phyloP scores from a whole-genome alignment of 2,329 filamentous ascomycete genomes.

The Aspergillus phoenicis region DNA sequence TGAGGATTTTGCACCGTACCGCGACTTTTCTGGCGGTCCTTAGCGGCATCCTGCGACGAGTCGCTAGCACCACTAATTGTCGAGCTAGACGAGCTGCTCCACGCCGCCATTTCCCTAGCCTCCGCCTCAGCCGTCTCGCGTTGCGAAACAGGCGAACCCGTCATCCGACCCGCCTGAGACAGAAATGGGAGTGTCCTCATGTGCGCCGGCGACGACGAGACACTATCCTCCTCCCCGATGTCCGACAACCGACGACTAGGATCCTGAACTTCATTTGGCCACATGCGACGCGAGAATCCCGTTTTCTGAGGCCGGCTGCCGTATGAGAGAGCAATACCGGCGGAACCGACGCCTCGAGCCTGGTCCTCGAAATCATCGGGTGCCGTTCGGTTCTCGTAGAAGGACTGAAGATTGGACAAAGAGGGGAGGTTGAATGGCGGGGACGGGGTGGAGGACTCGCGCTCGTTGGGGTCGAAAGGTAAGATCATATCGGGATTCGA shows the following conservation, averaged over 20 bases:
- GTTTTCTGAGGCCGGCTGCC: slow-evolving; percentile 29
- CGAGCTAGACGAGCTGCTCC: slow-evolving; percentile 42
- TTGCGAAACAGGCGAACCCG: slow-evolving; percentile 34
- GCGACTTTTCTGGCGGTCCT: slow-evolving; percentile 12
- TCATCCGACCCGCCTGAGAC: slow-evolving; percentile 15
- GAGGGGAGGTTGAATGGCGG: slow-evolving; percentile 55
- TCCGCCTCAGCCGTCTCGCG: slow-evolving; percentile 55
- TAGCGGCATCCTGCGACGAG: slow-evolving; percentile 19
- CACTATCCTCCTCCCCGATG: slow-evolving; percentile 48
- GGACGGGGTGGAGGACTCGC: slow-evolving; percentile 52
- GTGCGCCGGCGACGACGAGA: slow-evolving; percentile 33
- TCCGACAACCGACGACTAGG: slow-evolving; percentile 47
- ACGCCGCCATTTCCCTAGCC: slow-evolving; percentile 44
- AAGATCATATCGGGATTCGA: slow-evolving; percentile 96
- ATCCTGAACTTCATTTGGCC: slow-evolving; percentile 41
- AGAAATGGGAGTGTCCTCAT: slow-evolving; percentile 13
- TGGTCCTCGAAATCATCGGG: slow-evolving; percentile 10
- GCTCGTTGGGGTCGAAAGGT: slow-evolving; percentile 66
- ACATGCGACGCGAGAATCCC: slow-evolving; percentile 36
- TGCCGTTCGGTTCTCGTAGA: slow-evolving; percentile 31
- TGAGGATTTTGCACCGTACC: background rate
- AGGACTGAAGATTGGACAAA: slow-evolving; percentile 45
- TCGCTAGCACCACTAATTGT: slow-evolving; percentile 38
- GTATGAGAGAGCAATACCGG: slow-evolving; percentile 13
- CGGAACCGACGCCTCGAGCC: background rate